Base-by-base conservation (phyloP, 805 yeast genomes). In the Cyberlindnera maritima region DNA sequence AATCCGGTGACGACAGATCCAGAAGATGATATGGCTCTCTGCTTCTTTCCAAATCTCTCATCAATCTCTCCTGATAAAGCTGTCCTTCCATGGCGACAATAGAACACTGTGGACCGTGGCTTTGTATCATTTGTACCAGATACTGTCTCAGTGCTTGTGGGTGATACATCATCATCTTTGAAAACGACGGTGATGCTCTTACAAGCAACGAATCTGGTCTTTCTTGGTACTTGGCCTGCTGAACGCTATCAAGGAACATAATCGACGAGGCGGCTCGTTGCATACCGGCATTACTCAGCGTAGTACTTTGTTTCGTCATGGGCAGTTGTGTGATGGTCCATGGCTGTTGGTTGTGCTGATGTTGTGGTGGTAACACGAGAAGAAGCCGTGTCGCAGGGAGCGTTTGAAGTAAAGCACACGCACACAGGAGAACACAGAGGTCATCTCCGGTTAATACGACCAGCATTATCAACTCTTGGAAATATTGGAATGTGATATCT, bases 241-340 rank as follows among this genome's bases (percentile, higher is more conserved):
- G 33, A 4, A 41, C 39, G 4, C 31, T 3, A 10, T 47, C 50
- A 18, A 43, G 20, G 23, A 47, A 47, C 50, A 47, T 47, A 11
- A 47, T 10, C 2, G 50, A 47, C 8, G 50, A 47, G 3, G n/a
- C 2, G 1, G 50, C 42, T 25, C 50, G n/a, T 5, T 47, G 43
- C 3, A 47, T 3, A 9, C 47, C 39, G 4, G 50, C 50, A 13
- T 29, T 25, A 12, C 28, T 39, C 7, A 46, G 32, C 10, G 41
- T 6, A 2, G 2, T 9, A 17, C 39, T 34, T n/a, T 14, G 29
- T 20, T 25, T n/a, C 5, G 41, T 29, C 4, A 14, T 17, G 19
- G 42, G 38, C 5, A 46, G 23, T 11, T 35, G 18, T 7, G 49
- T 41, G 12, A 46, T 38, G 12, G 26, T 28, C 49, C 49, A 46